phyloP scores from a whole-genome alignment of 345 rosid genomes.

The Sonneratia caseolaris region DNA sequence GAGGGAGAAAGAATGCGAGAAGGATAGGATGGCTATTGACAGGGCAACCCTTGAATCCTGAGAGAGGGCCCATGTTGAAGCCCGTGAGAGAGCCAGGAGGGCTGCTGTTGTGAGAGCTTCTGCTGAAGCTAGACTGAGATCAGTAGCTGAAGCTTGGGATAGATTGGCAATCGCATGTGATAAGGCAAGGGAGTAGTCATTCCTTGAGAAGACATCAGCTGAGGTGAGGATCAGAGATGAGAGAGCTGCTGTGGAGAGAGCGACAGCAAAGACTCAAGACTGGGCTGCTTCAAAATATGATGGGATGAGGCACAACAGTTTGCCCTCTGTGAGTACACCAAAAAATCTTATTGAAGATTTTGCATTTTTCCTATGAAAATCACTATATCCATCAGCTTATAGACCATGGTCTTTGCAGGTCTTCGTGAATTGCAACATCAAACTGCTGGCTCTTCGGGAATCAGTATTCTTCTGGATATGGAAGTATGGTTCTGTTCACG shows the following conservation, averaged over 20 bases:
- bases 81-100: conserved; percentile 46
- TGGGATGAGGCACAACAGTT: conserved; percentile 35
- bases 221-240: conserved; percentile 77
- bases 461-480: conserved; percentile 33
- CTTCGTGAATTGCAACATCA: conserved; percentile 40
- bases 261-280: conserved; percentile 75
- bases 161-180: conserved; percentile 89
- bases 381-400: not conserved
- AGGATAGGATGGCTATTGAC: conserved; percentile 91
- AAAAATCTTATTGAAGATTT: not conserved
- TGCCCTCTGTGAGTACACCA: conserved; percentile 23
- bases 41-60: conserved; percentile 42
- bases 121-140: conserved; percentile 50
- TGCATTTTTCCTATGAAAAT: not conserved
- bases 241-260: conserved; percentile 90
- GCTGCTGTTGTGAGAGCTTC: conserved; percentile 48
- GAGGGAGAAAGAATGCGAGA: conserved; percentile 85
- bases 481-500: conserved; percentile 23
- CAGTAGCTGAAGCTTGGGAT: conserved; percentile 78
- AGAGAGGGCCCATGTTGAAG: conserved; percentile 37
- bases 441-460: conserved; percentile 37
- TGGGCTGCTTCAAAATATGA: conserved; percentile 62
- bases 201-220: conserved; percentile 33
- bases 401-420: conserved; percentile 21
- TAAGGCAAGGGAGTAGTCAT: conserved; percentile 70